These are phyloP conservation scores for Pyrus bretschneideri DNA, from an alignment of 306 rosid species.

Conservation along the genomic window DNA sequence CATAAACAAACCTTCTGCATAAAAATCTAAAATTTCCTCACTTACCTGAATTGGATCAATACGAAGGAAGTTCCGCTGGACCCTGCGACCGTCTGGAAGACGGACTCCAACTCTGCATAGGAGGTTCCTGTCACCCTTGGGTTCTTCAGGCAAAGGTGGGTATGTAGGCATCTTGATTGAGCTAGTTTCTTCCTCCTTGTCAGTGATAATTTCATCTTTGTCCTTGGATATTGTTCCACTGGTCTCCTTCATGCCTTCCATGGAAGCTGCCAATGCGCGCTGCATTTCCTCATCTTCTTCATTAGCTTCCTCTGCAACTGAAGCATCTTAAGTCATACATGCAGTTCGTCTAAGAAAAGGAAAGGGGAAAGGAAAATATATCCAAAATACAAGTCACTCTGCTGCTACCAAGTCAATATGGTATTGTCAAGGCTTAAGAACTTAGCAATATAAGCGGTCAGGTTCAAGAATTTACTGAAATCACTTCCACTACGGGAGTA, in stretches of 20 bases:
- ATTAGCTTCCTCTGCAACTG: slow-evolving; percentile 39
- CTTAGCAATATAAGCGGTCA: no score
- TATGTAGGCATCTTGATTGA: slow-evolving; percentile 40
- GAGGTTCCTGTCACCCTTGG: slow-evolving; percentile 69
- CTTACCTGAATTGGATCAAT: slow-evolving; percentile 75
- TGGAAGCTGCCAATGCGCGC: slow-evolving; percentile 66
- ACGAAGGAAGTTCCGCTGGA: slow-evolving; percentile 69
- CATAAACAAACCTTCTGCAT: not conserved
- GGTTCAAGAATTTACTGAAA: not conserved
- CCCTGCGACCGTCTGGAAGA: slow-evolving; percentile 87
- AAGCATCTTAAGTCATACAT: slow-evolving; percentile 1
- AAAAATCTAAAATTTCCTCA: not conserved
- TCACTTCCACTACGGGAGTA: not conserved
- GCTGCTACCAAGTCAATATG: not conserved
- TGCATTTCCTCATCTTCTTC: slow-evolving; percentile 69
- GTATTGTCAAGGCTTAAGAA: not conserved
- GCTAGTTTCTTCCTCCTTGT: slow-evolving; percentile 34
- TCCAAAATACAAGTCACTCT: not conserved
- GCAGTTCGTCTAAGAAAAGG: not conserved
- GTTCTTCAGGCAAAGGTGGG: slow-evolving; percentile 81
- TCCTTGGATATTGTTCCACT: slow-evolving; percentile 23
- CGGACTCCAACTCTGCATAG: slow-evolving; percentile 82
- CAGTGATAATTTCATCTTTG: slow-evolving; percentile 28
- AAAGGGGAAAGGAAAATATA: not conserved
- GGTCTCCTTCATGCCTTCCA: slow-evolving; percentile 55